Evolutionary conservation across 352 stramenopile genomes (phyloP).

Genomic region (Globisporangium recalcitrans): DNA sequence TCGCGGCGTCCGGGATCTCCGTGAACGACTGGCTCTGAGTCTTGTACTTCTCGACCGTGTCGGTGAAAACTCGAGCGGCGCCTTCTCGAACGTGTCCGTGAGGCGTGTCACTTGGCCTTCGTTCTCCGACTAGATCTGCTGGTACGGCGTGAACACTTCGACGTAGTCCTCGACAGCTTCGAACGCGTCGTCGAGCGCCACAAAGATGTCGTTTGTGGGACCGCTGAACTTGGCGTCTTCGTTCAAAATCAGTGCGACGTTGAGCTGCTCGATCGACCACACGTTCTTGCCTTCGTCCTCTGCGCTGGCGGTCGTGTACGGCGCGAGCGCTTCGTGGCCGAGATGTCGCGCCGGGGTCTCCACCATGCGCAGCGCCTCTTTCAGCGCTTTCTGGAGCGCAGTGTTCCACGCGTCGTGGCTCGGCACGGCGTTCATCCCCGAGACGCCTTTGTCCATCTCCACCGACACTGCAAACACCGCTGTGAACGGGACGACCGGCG

Average conservation of each 20-base stretch:
- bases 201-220: slow-evolving; percentile 84
- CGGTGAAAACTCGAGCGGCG: slow-evolving; percentile 76
- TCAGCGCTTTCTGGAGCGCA: slow-evolving; percentile 66
- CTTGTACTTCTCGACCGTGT: slow-evolving; percentile 82
- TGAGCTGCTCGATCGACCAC: slow-evolving; percentile 74
- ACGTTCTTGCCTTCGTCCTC: slow-evolving; percentile 82
- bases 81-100: slow-evolving; percentile 61
- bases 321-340: slow-evolving; percentile 64
- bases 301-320: slow-evolving; percentile 75
- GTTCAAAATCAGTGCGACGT: slow-evolving; percentile 78
- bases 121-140: slow-evolving; percentile 86
- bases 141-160: slow-evolving; percentile 86
- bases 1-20: slow-evolving; percentile 76
- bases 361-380: slow-evolving; percentile 84
- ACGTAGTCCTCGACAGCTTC: slow-evolving; percentile 85
- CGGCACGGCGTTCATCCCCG: slow-evolving; percentile 43
- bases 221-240: slow-evolving; percentile 77
- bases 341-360: slow-evolving; percentile 84
- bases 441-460: slow-evolving; percentile 39
- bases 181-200: slow-evolving; percentile 74
- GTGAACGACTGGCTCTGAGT: slow-evolving; percentile 72
- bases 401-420: slow-evolving; percentile 71
- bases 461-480: slow-evolving; percentile 61
- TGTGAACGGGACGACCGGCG: slow-evolving; percentile 30
- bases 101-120: slow-evolving; percentile 59